Base-by-base conservation (phyloP, 2,329 filamentous ascomycete species). In the Fusarium chuoi region DNA sequence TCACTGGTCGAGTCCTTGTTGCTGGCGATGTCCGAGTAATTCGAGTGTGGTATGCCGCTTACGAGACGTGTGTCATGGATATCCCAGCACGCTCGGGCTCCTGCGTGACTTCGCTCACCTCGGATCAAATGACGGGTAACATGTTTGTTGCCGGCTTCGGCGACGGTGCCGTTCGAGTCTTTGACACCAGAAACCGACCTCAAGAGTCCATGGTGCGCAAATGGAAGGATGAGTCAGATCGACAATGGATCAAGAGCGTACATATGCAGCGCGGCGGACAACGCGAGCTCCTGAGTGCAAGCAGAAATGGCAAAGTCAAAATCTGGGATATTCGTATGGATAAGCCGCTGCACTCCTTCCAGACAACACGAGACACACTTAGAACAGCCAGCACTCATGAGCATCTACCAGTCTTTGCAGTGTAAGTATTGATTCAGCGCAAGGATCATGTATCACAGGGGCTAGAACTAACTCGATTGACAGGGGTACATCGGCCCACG, bases 231-330 rank as follows among this genome's bases (percentile, higher is more conserved):
- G 96, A 98, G 79, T 83, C 85, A 17, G 89, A 91, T 78, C 91
- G 92, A 69, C 94, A 97, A 77, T 99, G 96, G 96, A 92, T 99
- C 82, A 95, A 95, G 78, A 96, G 94, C 75, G 94, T 98, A 20
- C 96, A 98, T 81, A 95, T 99, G 90, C 96, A 99, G 83, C 93
- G 96, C 48, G 96, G 96, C 69, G 96, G 96, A 6, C 91, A 98
- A 82, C 89, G 96, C 66, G 96, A 99, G 82, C 88, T 99, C 46
- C 87, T 99, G 60, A 96, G 93, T 48, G 96, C 95, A 26, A 97
- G 95, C 80, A 90, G 94, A 52, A 96, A 98, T 79, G 96, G 96
- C 70, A 96, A 96, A 80, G 93, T 99, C 73, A 95, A 94, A 81
- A 87, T 99, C 22, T 99, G 96, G 96, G 96, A 99, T 82, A 94